Evolutionary conservation across 495 filamentous ascomycete genomes (phyloP), one percentile per base, ranked within the genome.

Genomic region (Parmelia sp.): DNA sequence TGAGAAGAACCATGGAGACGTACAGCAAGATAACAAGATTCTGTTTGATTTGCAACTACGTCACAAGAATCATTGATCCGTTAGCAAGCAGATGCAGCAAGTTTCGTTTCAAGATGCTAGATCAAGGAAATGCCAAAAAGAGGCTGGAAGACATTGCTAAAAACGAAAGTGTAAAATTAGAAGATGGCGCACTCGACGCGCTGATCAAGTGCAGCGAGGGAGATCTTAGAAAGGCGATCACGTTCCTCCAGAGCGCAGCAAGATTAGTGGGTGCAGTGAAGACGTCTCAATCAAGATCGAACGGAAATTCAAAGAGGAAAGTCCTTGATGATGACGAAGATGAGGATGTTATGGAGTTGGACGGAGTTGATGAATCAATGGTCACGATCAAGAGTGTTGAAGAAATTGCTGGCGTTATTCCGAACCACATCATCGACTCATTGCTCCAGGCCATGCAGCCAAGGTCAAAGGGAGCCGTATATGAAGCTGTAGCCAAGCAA

Each of bases 11-110:
- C 10, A 98, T 98, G 94, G 94, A 98, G 79, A 94, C 90, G 60
- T 97, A 97, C 75, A 89, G 84, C 75, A 91, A 90, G 72, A 97
- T 97, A 72, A 99, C 94, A 9, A 81, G 94, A 29, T 99, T 99
- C 76, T 97, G 95, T 74, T 80, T 99, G 17, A 92, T 97, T 47
- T 99, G 94, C 77, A 99, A 99, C 77, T 99, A 97, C 70, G 93
- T 99, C 39, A 97, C 94, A 0, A 79, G 94, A 62, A 97, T 99
- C 71, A 99, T 99, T 70, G 94, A 97, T 73, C 94, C 94, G 31
- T 78, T 99, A 29, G 94, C 94, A 3, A 90, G 86, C 73, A 83
- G 90, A 58, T 99, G 94, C 76, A 90, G 86, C 75, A 99, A 99
- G 77, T 99, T 99, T 76, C 82, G 94, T 25, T 99, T 99, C 82